Percentiles rank a stretch among this genome's conserved stretches.
Conservation (phyloP, 805 yeast species). For the Suhomyces pyralidae region DNA sequence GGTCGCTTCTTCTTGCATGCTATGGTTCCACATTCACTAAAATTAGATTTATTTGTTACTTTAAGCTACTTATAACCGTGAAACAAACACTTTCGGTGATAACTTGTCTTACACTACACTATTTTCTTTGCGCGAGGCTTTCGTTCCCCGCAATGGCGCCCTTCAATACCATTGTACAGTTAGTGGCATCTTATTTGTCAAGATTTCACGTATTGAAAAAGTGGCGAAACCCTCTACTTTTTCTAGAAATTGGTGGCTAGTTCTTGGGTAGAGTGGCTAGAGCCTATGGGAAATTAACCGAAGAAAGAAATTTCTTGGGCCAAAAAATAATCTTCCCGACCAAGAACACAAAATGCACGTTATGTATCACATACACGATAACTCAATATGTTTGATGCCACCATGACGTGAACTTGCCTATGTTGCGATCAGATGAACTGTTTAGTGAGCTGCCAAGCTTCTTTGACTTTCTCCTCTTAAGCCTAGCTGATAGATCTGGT, state of each 20-base stretch:
- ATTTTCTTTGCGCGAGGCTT: not conserved
- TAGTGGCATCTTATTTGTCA: not conserved
- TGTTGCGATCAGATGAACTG: not conserved
- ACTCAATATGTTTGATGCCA: not conserved
- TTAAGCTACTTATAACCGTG: not conserved
- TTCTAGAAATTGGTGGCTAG: not conserved
- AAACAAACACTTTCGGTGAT: not conserved
- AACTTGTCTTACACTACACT: not conserved
- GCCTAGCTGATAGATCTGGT: not conserved
- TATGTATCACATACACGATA: conserved; percentile 1
- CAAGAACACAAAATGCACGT: not conserved
- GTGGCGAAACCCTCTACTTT: not conserved
- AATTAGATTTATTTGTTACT: not conserved
- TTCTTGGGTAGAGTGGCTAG: not conserved
- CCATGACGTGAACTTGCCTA: not conserved
- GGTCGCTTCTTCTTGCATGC: not conserved
- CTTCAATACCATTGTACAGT: not conserved
- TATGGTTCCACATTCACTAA: not conserved
- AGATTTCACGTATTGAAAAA: too few species aligned
- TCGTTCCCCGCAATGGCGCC: not conserved
- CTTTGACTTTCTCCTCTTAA: not conserved
- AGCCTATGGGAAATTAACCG: not conserved
- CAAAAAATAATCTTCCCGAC: not conserved
- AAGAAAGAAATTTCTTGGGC: not conserved
- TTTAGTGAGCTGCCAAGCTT: not conserved